Evolutionary conservation across 495 filamentous ascomycete genomes (phyloP).

Genomic region (Aspergillus sclerotiicarbonarius): DNA sequence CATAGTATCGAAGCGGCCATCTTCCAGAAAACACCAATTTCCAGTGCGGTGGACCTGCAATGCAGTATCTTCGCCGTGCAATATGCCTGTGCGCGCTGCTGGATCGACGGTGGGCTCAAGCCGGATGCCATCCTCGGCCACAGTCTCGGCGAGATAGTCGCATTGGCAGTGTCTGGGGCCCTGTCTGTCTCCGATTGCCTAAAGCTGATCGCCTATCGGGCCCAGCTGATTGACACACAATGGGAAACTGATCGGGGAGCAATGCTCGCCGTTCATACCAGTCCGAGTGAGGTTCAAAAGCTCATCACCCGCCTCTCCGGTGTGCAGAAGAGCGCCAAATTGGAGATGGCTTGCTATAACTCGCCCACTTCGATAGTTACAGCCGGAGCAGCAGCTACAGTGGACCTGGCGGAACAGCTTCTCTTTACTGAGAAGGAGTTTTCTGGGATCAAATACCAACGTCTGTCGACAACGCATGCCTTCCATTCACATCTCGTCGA

Average conservation of each 20-base stretch:
- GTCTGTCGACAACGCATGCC: too few relatives aligned
- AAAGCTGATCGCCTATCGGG: background rate
- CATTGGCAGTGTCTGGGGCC: constrained; percentile 74
- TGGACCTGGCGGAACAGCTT: too few relatives aligned
- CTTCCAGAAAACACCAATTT: constrained; percentile 34
- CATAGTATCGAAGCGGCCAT: constrained; percentile 45
- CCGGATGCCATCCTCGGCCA: constrained; percentile 76
- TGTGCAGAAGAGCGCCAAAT: too few relatives aligned
- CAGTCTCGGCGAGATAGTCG: constrained; percentile 82
- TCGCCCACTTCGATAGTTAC: too few relatives aligned
- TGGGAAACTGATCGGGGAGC: background rate
- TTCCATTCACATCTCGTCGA: background rate
- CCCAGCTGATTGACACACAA: background rate
- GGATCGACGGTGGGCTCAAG: constrained; percentile 47
- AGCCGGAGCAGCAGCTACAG: too few relatives aligned
- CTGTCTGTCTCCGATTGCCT: constrained; percentile 72
- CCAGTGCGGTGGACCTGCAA: constrained; percentile 42
- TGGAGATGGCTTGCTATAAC: background rate
- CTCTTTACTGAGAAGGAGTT: too few relatives aligned
- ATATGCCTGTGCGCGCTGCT: constrained; percentile 41
- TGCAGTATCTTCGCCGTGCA: constrained; percentile 42
- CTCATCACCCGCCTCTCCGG: background rate
- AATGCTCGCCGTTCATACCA: background rate
- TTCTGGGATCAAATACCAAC: too few relatives aligned
- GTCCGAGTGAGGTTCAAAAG: background rate